A percentile compares a stretch with the other conserved stretches of the same genome.
phyloP scores from a whole-genome alignment of 2,329 filamentous ascomycete species.

The Chlorencoelia australis region DNA sequence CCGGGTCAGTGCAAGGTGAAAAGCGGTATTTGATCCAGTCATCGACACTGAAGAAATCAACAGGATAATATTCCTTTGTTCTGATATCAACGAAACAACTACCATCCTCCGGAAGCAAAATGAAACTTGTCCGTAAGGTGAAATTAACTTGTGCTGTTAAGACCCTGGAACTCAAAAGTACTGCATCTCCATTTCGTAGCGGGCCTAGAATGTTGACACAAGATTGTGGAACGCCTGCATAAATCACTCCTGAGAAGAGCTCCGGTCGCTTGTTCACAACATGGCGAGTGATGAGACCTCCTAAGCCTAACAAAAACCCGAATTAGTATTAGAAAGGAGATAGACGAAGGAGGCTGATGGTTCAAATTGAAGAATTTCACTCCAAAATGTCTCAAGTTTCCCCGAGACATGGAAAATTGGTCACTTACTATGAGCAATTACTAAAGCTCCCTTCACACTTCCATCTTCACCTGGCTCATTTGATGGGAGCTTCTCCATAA shows the following conservation, averaged over 20 bases:
- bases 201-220: slow-evolving; percentile 90
- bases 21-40: slow-evolving; percentile 71
- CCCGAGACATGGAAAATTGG: no score
- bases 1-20: slow-evolving; percentile 63
- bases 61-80: slow-evolving; percentile 67
- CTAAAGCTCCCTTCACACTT: slow-evolving; percentile 57
- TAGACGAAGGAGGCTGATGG: no score
- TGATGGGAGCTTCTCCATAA: slow-evolving; percentile 63
- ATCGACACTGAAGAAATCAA: slow-evolving; percentile 74
- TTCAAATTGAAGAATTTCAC: no score
- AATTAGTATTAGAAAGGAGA: no score
- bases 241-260: slow-evolving; percentile 77
- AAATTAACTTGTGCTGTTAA: slow-evolving; percentile 92
- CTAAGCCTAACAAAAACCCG: no score
- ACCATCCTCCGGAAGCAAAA: slow-evolving; percentile 76
- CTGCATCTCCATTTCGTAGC: slow-evolving; percentile 83
- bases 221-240: slow-evolving; percentile 72
- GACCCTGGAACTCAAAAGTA: slow-evolving; percentile 79
- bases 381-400: no score
- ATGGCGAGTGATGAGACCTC: slow-evolving; percentile 79
- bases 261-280: slow-evolving; percentile 78
- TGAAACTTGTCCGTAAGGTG: slow-evolving; percentile 75
- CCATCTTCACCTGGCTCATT: slow-evolving; percentile 44
- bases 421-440: slow-evolving; percentile 82
- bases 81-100: slow-evolving; percentile 71